Conservation (phyloP, 2,329 filamentous ascomycete species). For the Dactylellina sp. region DNA sequence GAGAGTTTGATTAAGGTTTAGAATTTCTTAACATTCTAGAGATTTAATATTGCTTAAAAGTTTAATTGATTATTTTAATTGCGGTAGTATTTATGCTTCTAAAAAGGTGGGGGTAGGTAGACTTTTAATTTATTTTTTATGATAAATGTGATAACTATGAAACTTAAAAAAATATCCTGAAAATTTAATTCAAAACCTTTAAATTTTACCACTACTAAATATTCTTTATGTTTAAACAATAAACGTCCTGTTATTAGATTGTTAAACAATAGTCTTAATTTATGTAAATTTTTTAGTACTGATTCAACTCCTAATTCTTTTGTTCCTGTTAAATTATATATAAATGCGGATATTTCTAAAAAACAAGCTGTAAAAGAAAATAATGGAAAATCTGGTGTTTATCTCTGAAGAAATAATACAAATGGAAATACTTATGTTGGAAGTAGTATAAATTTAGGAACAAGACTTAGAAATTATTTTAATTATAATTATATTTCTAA, state of each 20-base stretch:
- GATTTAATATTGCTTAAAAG: constrained; percentile 1
- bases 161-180: too few species aligned
- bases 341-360: background rate
- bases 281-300: too few species aligned
- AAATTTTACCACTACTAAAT: too few species aligned
- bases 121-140: constrained; percentile 8
- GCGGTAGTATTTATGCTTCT: background rate
- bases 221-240: too few species aligned
- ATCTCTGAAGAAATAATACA: constrained; percentile 24
- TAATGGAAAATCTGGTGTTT: constrained; percentile 28
- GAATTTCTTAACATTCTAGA: constrained; percentile 8
- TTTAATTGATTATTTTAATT: background rate
- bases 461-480: background rate
- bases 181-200: too few species aligned
- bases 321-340: background rate
- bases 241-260: too few species aligned
- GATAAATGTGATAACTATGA: too few species aligned
- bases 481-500: background rate
- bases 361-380: constrained; percentile 13
- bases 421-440: constrained; percentile 27
- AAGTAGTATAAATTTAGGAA: constrained; percentile 16
- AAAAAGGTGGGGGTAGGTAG: too few species aligned
- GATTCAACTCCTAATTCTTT: too few species aligned
- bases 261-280: too few species aligned
- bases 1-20: background rate